These are phyloP conservation scores for Russula ochroleuca DNA, from an alignment of 768 basidiomycete genomes.

Conservation along the genomic window DNA sequence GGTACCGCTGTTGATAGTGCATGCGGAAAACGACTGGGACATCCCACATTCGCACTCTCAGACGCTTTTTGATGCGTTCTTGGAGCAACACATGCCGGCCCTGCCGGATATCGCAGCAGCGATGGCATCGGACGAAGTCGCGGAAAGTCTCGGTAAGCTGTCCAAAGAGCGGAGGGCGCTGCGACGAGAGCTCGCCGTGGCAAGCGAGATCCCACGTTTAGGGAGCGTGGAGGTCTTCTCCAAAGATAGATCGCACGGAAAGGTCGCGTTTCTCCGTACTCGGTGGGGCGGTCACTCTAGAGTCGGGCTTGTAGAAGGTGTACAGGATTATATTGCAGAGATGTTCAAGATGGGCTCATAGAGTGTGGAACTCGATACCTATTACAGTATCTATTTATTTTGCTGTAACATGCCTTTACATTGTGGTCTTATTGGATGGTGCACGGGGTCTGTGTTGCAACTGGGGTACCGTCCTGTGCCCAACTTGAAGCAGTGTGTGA, in stretches of 20 bases:
- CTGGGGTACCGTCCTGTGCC: too few relatives aligned
- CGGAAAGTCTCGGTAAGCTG: constrained; percentile 37
- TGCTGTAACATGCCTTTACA: neutral
- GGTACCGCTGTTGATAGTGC: constrained; percentile 65
- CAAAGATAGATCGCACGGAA: constrained; percentile 36
- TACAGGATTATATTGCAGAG: constrained; percentile 52
- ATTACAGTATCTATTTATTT: neutral
- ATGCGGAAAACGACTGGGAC: constrained; percentile 70
- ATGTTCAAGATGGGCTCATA: constrained; percentile 30
- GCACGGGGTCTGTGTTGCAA: too few relatives aligned
- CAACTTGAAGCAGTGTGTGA: too few relatives aligned
- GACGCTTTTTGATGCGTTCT: constrained; percentile 60
- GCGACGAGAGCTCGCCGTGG: constrained; percentile 45
- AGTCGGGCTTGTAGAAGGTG: constrained; percentile 58
- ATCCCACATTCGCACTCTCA: constrained; percentile 69
- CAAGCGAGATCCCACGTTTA: constrained; percentile 44
- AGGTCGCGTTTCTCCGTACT: constrained; percentile 55
- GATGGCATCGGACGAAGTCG: constrained; percentile 42
- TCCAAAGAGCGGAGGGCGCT: constrained; percentile 39
- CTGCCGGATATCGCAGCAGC: constrained; percentile 38
- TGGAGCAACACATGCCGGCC: constrained; percentile 53
- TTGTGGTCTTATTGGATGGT: neutral
- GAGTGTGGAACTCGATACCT: neutral
- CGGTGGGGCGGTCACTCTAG: constrained; percentile 55
- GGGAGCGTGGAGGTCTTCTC: constrained; percentile 54